phyloP scores from a whole-genome alignment of 1,284 basidiomycete species.

The Fomes fomentarius region DNA sequence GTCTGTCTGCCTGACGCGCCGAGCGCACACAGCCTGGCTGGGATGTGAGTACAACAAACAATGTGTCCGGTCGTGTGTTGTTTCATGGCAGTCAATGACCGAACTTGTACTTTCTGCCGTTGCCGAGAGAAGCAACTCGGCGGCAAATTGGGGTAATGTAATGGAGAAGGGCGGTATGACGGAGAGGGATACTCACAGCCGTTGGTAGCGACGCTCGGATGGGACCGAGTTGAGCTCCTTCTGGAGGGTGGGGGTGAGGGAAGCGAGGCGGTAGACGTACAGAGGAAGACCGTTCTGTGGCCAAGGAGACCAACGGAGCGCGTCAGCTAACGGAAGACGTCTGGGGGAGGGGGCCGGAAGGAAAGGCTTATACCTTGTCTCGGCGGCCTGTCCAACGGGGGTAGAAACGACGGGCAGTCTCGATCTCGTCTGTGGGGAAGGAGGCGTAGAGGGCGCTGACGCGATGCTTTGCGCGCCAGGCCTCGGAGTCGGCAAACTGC shows the following conservation, averaged over 20 bases:
- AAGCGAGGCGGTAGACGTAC: conserved; percentile 71
- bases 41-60: no score
- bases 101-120: no score
- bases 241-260: conserved; percentile 53
- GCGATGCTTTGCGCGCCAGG: conserved; percentile 64
- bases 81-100: no score
- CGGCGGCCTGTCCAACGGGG: conserved; percentile 79
- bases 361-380: conserved; percentile 52
- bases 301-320: not conserved
- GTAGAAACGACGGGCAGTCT: conserved; percentile 63
- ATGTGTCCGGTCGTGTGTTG: no score
- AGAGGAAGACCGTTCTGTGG: conserved; percentile 70
- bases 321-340: not conserved
- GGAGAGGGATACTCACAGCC: conserved; percentile 55
- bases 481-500: conserved; percentile 66
- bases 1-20: no score
- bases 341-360: not conserved
- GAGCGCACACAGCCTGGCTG: no score
- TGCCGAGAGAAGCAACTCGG: no score
- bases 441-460: conserved; percentile 64
- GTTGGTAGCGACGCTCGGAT: conserved; percentile 59
- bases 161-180: not conserved
- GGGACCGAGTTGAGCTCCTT: conserved; percentile 61
- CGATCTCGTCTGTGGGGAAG: conserved; percentile 63
- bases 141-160: no score